Evolutionary conservation across 78 protist genomes (phyloP), one percentile per base, ranked within the genome.

Genomic region (Capsaspora owczarzaki): DNA sequence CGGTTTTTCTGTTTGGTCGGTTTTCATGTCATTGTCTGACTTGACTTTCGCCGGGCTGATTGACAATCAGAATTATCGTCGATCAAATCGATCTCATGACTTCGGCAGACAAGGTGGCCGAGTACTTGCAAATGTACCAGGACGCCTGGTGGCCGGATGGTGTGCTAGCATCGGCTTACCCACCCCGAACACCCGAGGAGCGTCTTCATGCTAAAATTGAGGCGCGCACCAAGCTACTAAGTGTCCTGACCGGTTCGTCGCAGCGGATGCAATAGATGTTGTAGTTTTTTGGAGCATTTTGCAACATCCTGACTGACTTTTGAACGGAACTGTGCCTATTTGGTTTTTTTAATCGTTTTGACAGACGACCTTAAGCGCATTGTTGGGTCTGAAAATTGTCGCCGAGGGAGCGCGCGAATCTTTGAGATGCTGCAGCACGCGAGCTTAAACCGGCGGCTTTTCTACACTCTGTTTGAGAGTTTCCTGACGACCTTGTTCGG

Each of bases 361-460:
- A 12, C 74, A 38, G 49, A 68, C 74, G 74, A 68, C 49, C 74
- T 68, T 29, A 68, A 68, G 74, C 40, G 74, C 74, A 27, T 68
- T 38, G 43, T 68, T 37, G 74, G 74, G 43, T 33, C 43, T 29
- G 74, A 38, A 27, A 68, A 33, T 41, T 33, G 49, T 6, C 40
- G 43, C 16, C 74, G 74, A 19, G 23, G 74, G 5, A 41, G 40
- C 40, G 27, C 35, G 74, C 74, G 74, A 2, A 68, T 68, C 2
- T 68, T 68, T 20, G 74, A 68, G 43, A 68, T 68, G 74, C 74
- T 68, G 40, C 74, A 68, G 41, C 49, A 68, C 23, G 43, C 37
- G 40, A 33, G 40, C 33, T 16, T 68, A 20, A 68, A 68, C 74
- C 8, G 23, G 49, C 74, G 74, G 43, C 74, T 68, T 16, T 33